Percentiles rank a stretch among this genome's conserved stretches.
These are phyloP conservation scores for Wickerhamomyces chambardii DNA, from an alignment of 805 yeast species.

Conservation along the genomic window DNA sequence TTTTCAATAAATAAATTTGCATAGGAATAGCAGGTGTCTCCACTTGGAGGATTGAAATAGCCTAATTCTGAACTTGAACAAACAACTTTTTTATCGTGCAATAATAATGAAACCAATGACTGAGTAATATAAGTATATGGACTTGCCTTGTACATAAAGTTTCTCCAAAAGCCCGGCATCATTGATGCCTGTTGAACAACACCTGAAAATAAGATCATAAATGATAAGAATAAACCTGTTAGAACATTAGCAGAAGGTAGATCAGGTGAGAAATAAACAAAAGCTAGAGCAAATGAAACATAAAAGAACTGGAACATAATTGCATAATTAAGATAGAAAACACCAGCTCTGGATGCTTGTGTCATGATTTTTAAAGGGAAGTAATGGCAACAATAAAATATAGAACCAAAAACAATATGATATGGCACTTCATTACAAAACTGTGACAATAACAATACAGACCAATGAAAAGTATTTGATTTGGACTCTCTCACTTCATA, in stretches of 20 bases:
- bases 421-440: conserved; percentile 54
- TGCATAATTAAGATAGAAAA: conserved; percentile 40
- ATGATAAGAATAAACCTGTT: conserved; percentile 43
- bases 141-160: conserved; percentile 69
- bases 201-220: conserved; percentile 21
- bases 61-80: conserved; percentile 43
- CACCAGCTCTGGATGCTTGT: conserved; percentile 40
- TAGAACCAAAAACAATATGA: conserved; percentile 35
- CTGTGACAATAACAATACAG: conserved; percentile 44
- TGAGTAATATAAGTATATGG: conserved; percentile 68
- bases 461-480: conserved; percentile 71
- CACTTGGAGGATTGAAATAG: conserved; percentile 42
- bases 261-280: conserved; percentile 52
- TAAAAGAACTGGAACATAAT: conserved; percentile 41
- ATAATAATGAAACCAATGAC: conserved; percentile 36
- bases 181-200: conserved; percentile 45
- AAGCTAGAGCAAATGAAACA: conserved; percentile 44
- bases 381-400: conserved; percentile 46
- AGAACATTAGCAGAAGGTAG: conserved; percentile 59
- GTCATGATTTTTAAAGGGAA: conserved; percentile 35
- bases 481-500: conserved; percentile 65
- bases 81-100: conserved; percentile 40
- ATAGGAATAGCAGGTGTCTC: conserved; percentile 57
- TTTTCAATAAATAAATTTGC: conserved; percentile 30
- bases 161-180: conserved; percentile 81